Evolutionary conservation across 2,329 filamentous ascomycete genomes (phyloP), one percentile per base, ranked within the genome.

Genomic region (Corniculantispora saksenae): DNA sequence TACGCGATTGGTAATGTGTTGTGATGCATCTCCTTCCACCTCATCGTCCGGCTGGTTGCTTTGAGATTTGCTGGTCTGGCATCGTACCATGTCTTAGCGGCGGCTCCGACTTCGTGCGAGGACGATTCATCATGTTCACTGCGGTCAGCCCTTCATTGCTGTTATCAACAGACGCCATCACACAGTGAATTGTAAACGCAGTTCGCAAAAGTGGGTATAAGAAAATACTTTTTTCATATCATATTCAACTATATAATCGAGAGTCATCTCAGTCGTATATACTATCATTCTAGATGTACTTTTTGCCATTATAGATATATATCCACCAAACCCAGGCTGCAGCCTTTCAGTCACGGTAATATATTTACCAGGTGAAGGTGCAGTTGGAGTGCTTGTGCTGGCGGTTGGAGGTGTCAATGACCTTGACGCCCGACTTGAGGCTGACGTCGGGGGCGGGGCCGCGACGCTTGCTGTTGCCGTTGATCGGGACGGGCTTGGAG

Each of bases 341-440:
- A 25, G 10, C 32, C 29, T 19, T 40, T n/a, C 29, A 55, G 10
- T 7, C 29, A 8, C 23, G 21, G 13, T 27, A 17, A 21, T 38
- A 23, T 8, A n/a, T 45, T 55, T 55, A 62, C 48, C 48, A 62
- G 1, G 48, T 48, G 21, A 54, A 17, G 12, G 23, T 62, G 50
- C 60, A 62, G 23, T 40, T 25, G 43, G 60, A 62, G 50, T 62
- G 60, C 38, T 47, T 55, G 35, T 45, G 35, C 50, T 54, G 12
- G 50, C 60, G 60, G 6, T 38, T 32, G 32, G 60, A 62, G 23
- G 60, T 62, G 38, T 62, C 60, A 47, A 62, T 62, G 12, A 62
- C 60, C 60, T 62, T 47, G 38, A 55, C 50, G 27, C 29, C 60
- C 35, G 60, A 62, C 50, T n/a, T 45, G 50, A 62, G 60, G 60